A percentile compares a stretch with the other conserved stretches of the same genome.
These are phyloP conservation scores for Pterula multifida DNA, from an alignment of 1,284 basidiomycete species.

Conservation along the genomic window DNA sequence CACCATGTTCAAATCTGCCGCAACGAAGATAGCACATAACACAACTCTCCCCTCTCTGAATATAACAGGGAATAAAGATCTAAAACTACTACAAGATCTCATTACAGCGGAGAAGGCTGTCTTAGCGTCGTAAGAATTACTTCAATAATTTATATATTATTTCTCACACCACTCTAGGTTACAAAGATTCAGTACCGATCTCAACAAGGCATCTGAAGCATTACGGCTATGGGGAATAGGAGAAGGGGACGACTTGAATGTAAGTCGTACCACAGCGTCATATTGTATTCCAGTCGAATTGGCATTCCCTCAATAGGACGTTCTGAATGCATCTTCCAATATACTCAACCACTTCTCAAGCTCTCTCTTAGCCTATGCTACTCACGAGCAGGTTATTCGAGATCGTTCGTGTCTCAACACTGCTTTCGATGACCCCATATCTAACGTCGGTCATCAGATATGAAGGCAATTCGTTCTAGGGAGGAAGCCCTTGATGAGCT, in stretches of 20 bases:
- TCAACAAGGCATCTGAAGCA: conserved; percentile 63
- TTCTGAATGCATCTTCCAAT: conserved; percentile 59
- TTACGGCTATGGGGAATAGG: conserved; percentile 70
- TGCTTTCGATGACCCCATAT: not conserved
- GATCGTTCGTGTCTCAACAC: conserved; percentile 19
- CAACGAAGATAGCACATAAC: conserved; percentile 76
- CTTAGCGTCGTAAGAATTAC: conserved; percentile 54
- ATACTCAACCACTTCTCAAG: conserved; percentile 62
- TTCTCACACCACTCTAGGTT: conserved; percentile 25
- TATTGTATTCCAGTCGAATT: not conserved
- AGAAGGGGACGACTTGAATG: conserved; percentile 82
- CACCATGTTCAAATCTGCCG: conserved; percentile 62
- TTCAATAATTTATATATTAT: too few species aligned
- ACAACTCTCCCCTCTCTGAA: conserved; percentile 52
- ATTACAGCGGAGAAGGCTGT: conserved; percentile 85
- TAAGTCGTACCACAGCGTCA: conserved; percentile 24
- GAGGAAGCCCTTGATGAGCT: conserved; percentile 81
- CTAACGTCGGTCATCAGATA: conserved; percentile 20
- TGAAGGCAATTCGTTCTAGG: conserved; percentile 71
- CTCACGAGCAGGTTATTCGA: conserved; percentile 65
- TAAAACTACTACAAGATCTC: conserved; percentile 75
- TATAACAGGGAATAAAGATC: conserved; percentile 65
- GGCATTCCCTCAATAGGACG: conserved; percentile 40
- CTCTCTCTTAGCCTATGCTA: conserved; percentile 63
- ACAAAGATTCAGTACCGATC: conserved; percentile 55